Evolutionary conservation across 495 filamentous ascomycete genomes (phyloP).

Genomic region (Neurospora tetrasperma): DNA sequence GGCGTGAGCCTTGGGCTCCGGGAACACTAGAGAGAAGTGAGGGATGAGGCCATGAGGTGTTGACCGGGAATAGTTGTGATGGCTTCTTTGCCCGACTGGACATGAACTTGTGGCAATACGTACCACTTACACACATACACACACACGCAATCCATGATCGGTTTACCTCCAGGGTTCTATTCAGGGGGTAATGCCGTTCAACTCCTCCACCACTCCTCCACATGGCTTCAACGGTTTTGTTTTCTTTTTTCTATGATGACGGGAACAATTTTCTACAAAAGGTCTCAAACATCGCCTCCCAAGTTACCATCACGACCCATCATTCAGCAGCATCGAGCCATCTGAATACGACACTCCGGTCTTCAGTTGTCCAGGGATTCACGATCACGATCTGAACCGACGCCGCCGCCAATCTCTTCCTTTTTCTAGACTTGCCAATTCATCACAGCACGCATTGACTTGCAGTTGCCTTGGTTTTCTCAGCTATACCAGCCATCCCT

Average conservation of each 20-base stretch:
- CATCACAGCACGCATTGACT: conserved; percentile 11
- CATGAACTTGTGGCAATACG: neutral
- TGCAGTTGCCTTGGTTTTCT: conserved; percentile 9
- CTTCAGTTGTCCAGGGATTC: neutral
- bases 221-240: conserved; percentile 9
- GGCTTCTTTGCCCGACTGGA: neutral
- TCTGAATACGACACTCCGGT: neutral
- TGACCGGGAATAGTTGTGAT: neutral
- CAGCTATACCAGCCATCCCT: neutral
- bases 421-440: conserved; percentile 18
- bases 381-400: neutral
- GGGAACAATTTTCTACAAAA: conserved; percentile 21
- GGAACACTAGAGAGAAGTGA: neutral
- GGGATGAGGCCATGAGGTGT: neutral
- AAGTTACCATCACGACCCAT: conserved; percentile 12
- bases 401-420: conserved; percentile 17
- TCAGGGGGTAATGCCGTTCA: neutral
- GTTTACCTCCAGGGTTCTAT: neutral
- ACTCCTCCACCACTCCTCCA: neutral
- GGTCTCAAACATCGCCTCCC: conserved; percentile 11
- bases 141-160: neutral
- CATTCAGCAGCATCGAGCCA: conserved; percentile 4
- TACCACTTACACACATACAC: neutral
- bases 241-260: neutral
- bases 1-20: neutral